phyloP scores from a whole-genome alignment of 208 protist species.

The Trypanosoma congolense region DNA sequence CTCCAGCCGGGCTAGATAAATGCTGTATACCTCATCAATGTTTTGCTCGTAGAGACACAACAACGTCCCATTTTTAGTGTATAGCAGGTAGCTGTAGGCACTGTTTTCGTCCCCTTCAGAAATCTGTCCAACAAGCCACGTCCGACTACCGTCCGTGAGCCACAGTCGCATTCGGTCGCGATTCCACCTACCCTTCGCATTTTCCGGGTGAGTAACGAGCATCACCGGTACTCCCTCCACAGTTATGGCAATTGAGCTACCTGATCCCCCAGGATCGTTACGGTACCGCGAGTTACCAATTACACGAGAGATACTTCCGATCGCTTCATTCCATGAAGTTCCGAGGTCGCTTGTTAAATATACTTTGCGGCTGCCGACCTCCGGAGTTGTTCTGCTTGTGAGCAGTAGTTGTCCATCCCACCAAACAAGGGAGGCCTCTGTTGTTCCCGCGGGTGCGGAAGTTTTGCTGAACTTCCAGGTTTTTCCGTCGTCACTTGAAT shows the following conservation, averaged over 20 bases:
- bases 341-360: slow-evolving; percentile 11
- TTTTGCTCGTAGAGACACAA: neutral
- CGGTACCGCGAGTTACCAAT: slow-evolving; percentile 11
- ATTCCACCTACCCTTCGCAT: slow-evolving; percentile 1
- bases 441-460: neutral
- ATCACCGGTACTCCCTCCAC: slow-evolving; percentile 15
- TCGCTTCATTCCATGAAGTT: slow-evolving; percentile 8
- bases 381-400: neutral
- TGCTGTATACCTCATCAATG: neutral
- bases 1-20: neutral
- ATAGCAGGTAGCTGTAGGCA: slow-evolving; percentile 15
- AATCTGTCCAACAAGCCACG: slow-evolving; percentile 16
- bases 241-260: slow-evolving; percentile 5
- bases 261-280: slow-evolving; percentile 3
- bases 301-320: slow-evolving; percentile 11
- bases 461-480: slow-evolving; percentile 3
- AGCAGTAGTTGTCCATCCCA: slow-evolving; percentile 16
- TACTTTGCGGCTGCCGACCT: slow-evolving; percentile 8
- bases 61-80: neutral
- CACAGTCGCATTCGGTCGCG: slow-evolving; percentile 15
- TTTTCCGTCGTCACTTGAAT: slow-evolving; percentile 9
- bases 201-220: slow-evolving; percentile 13
- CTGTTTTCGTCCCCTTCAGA: slow-evolving; percentile 7
- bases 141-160: slow-evolving; percentile 10
- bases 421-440: slow-evolving; percentile 2